Conservation (phyloP, 2,329 filamentous ascomycete species). For the Diplodia sapinea region DNA sequence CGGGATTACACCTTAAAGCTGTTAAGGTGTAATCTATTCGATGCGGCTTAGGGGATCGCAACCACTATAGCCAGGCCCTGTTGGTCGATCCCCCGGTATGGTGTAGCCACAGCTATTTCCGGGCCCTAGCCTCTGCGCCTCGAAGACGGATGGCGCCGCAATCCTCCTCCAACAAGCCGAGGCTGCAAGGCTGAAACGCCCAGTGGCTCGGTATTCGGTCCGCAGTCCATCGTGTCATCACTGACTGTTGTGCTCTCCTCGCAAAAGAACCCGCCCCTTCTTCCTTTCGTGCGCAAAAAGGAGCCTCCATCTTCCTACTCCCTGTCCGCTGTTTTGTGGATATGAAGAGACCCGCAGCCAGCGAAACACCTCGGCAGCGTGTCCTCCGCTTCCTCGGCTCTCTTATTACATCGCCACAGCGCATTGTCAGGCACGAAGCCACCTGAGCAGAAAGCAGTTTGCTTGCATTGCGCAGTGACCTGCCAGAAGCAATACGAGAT, state of each 20-base stretch:
- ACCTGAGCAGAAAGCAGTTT: not conserved
- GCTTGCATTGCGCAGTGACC: constrained; percentile 7
- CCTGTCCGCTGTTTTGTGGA: not conserved
- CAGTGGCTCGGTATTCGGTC: constrained; percentile 19
- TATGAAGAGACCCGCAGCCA: constrained; percentile 16
- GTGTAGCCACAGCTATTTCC: constrained; percentile 18
- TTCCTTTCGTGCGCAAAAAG: not conserved
- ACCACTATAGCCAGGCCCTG: not conserved
- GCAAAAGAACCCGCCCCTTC: constrained; percentile 4
- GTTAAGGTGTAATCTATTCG: constrained; percentile 23
- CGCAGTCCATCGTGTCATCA: constrained; percentile 1
- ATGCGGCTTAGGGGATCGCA: constrained; percentile 13
- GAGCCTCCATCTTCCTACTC: not conserved
- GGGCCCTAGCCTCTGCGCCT: not conserved
- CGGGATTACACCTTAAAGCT: constrained; percentile 25
- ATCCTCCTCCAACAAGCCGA: constrained; percentile 23
- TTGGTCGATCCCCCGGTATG: constrained; percentile 15
- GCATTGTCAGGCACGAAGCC: not conserved
- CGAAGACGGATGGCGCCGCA: constrained; percentile 14
- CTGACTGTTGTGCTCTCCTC: constrained; percentile 1
- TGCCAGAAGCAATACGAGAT: constrained; percentile 1
- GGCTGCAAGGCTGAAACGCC: constrained; percentile 25
- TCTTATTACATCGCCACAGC: not conserved
- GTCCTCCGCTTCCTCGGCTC: constrained; percentile 12
- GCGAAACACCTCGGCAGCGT: not conserved